Evolutionary conservation across 208 protist species (phyloP).

Genomic region (Acanthamoeba royreba): DNA sequence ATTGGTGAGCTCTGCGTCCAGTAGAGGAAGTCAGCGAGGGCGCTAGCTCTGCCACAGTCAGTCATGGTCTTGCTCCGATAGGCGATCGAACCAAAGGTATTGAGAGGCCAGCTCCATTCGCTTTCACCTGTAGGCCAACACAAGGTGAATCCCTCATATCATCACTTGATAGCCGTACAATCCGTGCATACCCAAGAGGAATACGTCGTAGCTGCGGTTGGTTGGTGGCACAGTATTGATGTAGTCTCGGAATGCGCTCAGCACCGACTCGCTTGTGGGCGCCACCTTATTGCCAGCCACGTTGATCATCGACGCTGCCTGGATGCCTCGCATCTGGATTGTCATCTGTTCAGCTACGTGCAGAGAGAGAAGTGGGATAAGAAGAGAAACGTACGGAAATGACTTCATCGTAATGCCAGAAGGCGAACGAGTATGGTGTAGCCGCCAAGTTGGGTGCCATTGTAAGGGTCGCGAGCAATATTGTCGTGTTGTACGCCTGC

Average conservation of each 20-base stretch:
- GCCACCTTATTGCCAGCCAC: background rate
- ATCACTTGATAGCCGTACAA: background rate
- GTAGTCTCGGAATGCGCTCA: background rate
- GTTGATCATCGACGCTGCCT: background rate
- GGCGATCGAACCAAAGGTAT: background rate
- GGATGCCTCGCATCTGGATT: background rate
- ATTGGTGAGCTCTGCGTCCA: background rate
- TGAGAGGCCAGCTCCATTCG: background rate
- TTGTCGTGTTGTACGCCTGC: background rate
- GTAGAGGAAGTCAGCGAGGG: background rate
- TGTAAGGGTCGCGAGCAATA: background rate
- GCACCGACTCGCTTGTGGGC: background rate
- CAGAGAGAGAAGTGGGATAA: background rate
- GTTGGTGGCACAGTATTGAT: background rate
- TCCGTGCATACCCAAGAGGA: background rate
- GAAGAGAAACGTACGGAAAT: background rate
- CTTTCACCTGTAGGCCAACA: background rate
- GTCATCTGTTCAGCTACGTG: background rate
- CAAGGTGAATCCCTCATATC: too few species aligned
- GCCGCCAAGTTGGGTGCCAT: background rate
- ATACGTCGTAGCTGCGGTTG: background rate
- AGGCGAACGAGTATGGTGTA: background rate
- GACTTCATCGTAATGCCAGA: slow-evolving; percentile 6
- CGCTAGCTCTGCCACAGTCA: background rate
- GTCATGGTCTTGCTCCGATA: background rate